Evolutionary conservation across 2,329 filamentous ascomycete species (phyloP).

Genomic region (Penicillium palitans): DNA sequence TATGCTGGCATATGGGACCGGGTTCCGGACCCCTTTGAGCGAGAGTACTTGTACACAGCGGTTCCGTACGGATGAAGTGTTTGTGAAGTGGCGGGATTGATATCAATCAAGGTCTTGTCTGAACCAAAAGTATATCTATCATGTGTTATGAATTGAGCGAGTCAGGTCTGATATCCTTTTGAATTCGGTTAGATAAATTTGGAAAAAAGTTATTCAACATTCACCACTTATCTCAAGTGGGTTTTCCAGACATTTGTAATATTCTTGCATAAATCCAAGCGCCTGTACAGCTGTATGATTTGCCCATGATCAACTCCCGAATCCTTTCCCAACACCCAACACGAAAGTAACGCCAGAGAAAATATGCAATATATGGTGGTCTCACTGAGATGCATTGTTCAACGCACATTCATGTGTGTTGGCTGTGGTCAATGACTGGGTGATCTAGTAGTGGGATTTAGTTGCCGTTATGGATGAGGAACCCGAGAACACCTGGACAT

Average conservation of each 20-base stretch:
- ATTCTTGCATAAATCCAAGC: conserved; percentile 2
- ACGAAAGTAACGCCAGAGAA: conserved; percentile 12
- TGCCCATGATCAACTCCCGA: conserved; percentile 6
- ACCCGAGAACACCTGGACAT: neutral
- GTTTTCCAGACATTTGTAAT: neutral
- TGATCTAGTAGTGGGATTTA: neutral
- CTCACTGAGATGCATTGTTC: neutral
- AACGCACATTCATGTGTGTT: neutral
- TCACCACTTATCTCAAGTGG: neutral
- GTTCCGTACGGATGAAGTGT: conserved; percentile 79
- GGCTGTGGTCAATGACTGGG: neutral
- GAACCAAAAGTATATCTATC: conserved; percentile 10
- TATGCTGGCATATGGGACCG: conserved; percentile 77
- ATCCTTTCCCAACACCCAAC: neutral
- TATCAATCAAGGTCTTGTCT: neutral
- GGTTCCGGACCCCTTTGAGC: conserved; percentile 72
- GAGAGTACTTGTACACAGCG: conserved; percentile 84
- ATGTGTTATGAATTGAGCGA: conserved; percentile 24
- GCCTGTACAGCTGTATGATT: conserved; percentile 9
- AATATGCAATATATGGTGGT: conserved; percentile 16
- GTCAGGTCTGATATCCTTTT: conserved; percentile 1
- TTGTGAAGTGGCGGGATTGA: conserved; percentile 71
- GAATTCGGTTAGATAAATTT: neutral
- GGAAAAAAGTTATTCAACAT: neutral
- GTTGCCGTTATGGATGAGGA: neutral